Evolutionary conservation across 345 rosid species (phyloP).

Genomic region (Rhodomyrtus tomentosa): DNA sequence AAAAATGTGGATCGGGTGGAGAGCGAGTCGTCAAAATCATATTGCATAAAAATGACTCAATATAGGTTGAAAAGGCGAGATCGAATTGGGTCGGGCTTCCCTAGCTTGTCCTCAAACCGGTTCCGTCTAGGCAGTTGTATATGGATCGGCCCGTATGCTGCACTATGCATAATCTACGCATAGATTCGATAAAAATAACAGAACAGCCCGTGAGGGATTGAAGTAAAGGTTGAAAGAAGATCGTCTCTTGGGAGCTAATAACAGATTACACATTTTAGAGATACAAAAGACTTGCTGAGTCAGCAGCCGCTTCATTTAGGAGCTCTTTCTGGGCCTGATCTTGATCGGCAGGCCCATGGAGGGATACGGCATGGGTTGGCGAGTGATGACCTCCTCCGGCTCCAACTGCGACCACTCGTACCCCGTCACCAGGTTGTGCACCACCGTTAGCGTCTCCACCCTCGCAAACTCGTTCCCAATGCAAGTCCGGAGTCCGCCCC

Average conservation of each 20-base stretch:
- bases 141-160: too few relatives aligned
- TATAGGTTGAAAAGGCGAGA: too few relatives aligned
- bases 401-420: neutral
- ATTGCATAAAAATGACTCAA: too few relatives aligned
- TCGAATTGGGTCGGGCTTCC: too few relatives aligned
- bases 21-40: too few relatives aligned
- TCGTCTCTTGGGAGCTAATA: neutral
- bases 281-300: neutral
- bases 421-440: neutral
- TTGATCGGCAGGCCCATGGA: constrained; percentile 1
- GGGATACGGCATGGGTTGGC: neutral
- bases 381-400: neutral
- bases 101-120: too few relatives aligned
- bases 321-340: neutral
- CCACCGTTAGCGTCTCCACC: neutral
- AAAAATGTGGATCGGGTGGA: too few relatives aligned
- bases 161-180: neutral
- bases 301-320: neutral
- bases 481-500: neutral
- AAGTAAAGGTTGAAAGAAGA: neutral
- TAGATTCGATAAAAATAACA: neutral
- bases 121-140: too few relatives aligned
- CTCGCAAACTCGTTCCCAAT: neutral
- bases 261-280: neutral
- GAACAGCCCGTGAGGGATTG: neutral